Evolutionary conservation across 331 rosid genomes (phyloP).

Genomic region (Erythrophleum ivorense): DNA sequence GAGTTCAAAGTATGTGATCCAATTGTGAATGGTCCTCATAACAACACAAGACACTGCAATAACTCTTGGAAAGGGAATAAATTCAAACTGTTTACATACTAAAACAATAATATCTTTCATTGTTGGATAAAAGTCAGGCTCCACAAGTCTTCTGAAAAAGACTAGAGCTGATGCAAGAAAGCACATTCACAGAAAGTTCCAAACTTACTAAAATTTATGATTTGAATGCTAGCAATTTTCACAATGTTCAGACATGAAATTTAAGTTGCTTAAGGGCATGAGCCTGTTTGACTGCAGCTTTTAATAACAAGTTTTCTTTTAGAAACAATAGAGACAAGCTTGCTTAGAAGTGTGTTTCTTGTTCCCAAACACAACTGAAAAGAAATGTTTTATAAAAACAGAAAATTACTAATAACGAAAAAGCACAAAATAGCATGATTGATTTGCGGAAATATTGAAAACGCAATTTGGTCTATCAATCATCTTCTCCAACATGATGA

Average conservation of each 20-base stretch:
- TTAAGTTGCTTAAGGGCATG: not conserved
- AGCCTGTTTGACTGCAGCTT: not conserved
- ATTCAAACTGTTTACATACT: constrained; percentile 11
- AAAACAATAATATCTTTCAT: constrained; percentile 14
- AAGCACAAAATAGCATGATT: too few relatives aligned
- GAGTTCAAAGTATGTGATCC: constrained; percentile 30
- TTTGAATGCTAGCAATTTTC: not conserved
- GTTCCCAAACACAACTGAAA: not conserved
- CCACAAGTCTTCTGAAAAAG: constrained; percentile 23
- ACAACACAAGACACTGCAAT: constrained; percentile 11
- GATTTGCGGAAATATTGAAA: too few relatives aligned
- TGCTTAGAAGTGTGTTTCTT: not conserved
- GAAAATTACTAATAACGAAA: not conserved
- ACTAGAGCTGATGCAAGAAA: not conserved
- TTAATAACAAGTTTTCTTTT: not conserved
- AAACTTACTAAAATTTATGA: constrained; percentile 10
- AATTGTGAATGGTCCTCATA: constrained; percentile 26
- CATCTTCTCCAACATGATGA: too few relatives aligned
- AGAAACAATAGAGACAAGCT: not conserved
- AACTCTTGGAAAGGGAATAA: not conserved
- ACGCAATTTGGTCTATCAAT: too few relatives aligned
- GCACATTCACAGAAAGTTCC: constrained; percentile 5
- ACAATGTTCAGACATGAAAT: constrained; percentile 17
- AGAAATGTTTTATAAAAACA: not conserved
- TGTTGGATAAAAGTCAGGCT: constrained; percentile 16